phyloP scores from a whole-genome alignment of 2,329 filamentous ascomycete genomes.

The Hypoxylon sp. region DNA sequence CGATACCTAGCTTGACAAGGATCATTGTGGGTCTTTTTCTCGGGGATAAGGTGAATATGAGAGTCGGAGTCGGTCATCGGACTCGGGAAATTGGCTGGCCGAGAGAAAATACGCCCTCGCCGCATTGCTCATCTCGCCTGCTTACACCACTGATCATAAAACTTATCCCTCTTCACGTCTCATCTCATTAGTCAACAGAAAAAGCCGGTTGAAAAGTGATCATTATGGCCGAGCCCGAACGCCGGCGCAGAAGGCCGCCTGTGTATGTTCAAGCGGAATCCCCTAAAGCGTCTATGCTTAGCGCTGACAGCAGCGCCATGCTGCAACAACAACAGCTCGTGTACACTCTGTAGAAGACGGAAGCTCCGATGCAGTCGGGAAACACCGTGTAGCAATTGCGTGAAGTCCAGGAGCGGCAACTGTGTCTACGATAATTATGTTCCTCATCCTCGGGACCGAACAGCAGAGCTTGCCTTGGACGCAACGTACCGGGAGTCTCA shows the following conservation, averaged over 20 bases:
- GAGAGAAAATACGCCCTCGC: background rate
- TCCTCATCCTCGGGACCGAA: slow-evolving; percentile 35
- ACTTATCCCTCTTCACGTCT: slow-evolving; percentile 12
- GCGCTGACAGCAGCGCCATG: slow-evolving; percentile 24
- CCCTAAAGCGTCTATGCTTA: slow-evolving; percentile 10
- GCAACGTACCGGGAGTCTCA: slow-evolving; percentile 4
- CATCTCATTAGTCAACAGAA: slow-evolving; percentile 7
- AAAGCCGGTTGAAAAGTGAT: background rate
- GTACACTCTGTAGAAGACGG: slow-evolving; percentile 66
- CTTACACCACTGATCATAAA: slow-evolving; percentile 14
- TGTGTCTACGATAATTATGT: slow-evolving; percentile 62
- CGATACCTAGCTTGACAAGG: background rate
- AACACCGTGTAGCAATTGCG: slow-evolving; percentile 71
- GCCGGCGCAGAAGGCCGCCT: slow-evolving; percentile 59
- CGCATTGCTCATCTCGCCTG: background rate
- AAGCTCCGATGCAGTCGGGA: slow-evolving; percentile 74
- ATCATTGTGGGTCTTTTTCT: background rate
- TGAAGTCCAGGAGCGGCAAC: slow-evolving; percentile 65
- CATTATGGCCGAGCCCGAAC: slow-evolving; percentile 44
- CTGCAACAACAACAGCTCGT: slow-evolving; percentile 57
- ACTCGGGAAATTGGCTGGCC: slow-evolving; percentile 37
- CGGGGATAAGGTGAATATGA: slow-evolving; percentile 21
- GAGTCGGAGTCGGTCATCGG: slow-evolving; percentile 31
- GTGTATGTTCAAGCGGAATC: slow-evolving; percentile 56
- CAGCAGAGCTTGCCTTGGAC: background rate